Base-by-base conservation (phyloP, 257 asterid genomes). In the Solanum appendiculatum region DNA sequence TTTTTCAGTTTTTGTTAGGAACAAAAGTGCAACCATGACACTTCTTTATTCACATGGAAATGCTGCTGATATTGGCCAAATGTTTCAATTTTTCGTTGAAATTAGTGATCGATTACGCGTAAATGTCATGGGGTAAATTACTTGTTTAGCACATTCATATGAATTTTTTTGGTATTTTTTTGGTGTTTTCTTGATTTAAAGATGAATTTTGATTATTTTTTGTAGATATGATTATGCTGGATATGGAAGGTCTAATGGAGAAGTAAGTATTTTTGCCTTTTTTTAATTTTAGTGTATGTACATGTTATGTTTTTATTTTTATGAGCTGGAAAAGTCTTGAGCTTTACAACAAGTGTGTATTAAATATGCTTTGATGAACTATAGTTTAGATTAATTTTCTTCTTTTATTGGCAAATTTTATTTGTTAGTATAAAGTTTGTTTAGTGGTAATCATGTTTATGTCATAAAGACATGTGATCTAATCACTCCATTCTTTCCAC, bases 141-240 rank as follows among this genome's bases (percentile, higher is more conserved):
- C 6, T 13, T 68, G 15, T 68, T 1, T 68, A 68, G 11, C 5
- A 68, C 8, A 34, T 68, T 29, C 37, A 42, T 80, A 6, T 80
- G 42, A 27, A 16, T 46, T 80, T 8, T 14, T 44, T 3, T 4
- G 5, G 7, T 1, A 7, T 7, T 77, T n/a, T 39, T 77, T 77
- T 9, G 58, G 29, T 42, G 14, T 46, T 46, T 80, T 78, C 27
- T 78, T 80, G 66, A 46, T 78, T 16, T 33, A 16, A 37, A 15
- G 80, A 9, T 37, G 39, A 40, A n/a, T 44, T 44, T 44, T 14
- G 42, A 9, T 46, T 46, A 6, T 18, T 80, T 46, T 80, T 46
- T 80, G 66, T 37, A 80, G 85, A 18, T 80, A 80, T 80, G 85
- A 80, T 80, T 80, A 80, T 80, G 85, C 85, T 80, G 85, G 85